A percentile compares a stretch with the other conserved stretches of the same genome.
Evolutionary conservation across 495 filamentous ascomycete species (phyloP).

Genomic region (Collariella sp.): DNA sequence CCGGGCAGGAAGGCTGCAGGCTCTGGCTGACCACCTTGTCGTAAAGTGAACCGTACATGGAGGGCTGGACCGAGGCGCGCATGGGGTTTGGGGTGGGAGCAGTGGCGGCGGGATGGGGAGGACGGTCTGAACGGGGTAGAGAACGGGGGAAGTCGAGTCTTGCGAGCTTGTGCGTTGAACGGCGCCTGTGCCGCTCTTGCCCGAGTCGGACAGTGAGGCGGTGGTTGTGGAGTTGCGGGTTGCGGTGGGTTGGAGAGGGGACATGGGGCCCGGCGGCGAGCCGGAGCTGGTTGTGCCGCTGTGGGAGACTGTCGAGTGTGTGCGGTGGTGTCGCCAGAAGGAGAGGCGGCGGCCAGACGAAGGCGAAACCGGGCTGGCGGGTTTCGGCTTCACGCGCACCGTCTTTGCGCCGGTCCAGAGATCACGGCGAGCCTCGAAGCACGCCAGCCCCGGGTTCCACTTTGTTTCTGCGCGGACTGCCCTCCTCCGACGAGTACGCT

Average conservation of each 20-base stretch:
- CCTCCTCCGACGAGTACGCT: constrained; percentile 52
- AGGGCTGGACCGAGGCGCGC: constrained; percentile 60
- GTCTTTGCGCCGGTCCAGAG: constrained; percentile 75
- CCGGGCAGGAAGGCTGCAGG: constrained; percentile 71
- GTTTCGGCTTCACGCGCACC: constrained; percentile 34
- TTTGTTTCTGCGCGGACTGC: constrained; percentile 62
- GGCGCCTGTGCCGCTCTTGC: constrained; percentile 2
- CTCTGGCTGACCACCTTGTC: constrained; percentile 72
- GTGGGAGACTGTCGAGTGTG: constrained; percentile 27
- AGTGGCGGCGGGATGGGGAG: constrained; percentile 57
- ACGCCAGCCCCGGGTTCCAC: constrained; percentile 75
- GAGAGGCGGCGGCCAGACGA: constrained; percentile 17
- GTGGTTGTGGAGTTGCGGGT: constrained; percentile 17
- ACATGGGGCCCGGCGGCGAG: constrained; percentile 17
- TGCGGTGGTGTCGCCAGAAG: constrained; percentile 26
- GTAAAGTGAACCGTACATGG: constrained; percentile 75
- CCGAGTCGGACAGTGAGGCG: constrained; percentile 18
- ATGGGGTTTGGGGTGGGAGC: constrained; percentile 58
- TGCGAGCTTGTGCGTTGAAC: constrained; percentile 14
- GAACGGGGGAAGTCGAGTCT: constrained; percentile 5
- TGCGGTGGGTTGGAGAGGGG: constrained; percentile 17
- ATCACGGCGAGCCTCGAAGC: constrained; percentile 66
- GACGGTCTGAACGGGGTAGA: constrained; percentile 39
- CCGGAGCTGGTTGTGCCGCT: constrained; percentile 2
- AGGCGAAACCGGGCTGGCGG: constrained; percentile 27